These are phyloP conservation scores for Chamaenerion angustifolium DNA, from an alignment of 345 rosid genomes.

Conservation along the genomic window DNA sequence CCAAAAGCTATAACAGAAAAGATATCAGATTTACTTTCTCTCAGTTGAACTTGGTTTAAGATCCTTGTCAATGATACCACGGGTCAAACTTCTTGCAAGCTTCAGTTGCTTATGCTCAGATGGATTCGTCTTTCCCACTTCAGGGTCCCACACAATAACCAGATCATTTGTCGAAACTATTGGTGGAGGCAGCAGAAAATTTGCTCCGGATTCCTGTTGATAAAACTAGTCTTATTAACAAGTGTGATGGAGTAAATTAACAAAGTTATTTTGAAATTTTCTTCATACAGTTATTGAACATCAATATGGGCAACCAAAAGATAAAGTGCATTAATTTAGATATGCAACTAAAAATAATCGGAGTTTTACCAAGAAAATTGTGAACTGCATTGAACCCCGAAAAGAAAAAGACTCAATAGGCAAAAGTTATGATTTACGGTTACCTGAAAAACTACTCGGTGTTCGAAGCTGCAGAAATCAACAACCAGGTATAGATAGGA, in stretches of 20 bases:
- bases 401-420: background rate
- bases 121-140: conserved; percentile 80
- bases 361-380: background rate
- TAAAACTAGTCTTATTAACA: conserved; percentile 7
- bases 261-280: too few species aligned
- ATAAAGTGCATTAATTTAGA: too few species aligned
- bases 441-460: conserved; percentile 96
- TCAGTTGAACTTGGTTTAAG: conserved; percentile 76
- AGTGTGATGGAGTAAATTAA: too few species aligned
- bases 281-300: too few species aligned
- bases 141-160: conserved; percentile 91
- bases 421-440: background rate
- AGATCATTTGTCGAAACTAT: conserved; percentile 87
- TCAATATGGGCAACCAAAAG: too few species aligned
- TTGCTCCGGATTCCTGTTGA: conserved; percentile 76
- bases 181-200: conserved; percentile 69
- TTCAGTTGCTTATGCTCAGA: conserved; percentile 96
- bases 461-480: conserved; percentile 88
- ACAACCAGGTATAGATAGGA: conserved; percentile 63
- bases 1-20: too few species aligned
- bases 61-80: conserved; percentile 96
- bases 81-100: conserved; percentile 90
- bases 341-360: background rate
- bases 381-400: background rate
- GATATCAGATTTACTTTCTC: conserved; percentile 36